Evolutionary conservation across 495 filamentous ascomycete genomes (phyloP).

Genomic region (Hypomontagnella submonticulosa): DNA sequence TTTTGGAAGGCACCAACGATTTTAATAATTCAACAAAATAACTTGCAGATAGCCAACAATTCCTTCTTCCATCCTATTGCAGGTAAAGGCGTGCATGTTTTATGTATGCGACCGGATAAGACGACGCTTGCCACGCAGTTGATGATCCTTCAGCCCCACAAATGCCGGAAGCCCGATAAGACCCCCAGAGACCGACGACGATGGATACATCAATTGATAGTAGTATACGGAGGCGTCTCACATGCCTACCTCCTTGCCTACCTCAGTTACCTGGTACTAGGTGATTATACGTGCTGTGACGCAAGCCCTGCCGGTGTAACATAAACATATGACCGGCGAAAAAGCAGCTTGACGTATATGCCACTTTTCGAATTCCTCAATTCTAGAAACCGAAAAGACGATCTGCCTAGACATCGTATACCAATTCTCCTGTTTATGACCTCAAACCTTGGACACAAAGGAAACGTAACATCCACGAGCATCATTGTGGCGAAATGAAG

Average conservation of each 20-base stretch:
- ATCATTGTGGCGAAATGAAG: slow-evolving; percentile 16
- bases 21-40: slow-evolving; percentile 39
- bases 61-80: slow-evolving; percentile 13
- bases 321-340: neutral
- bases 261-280: no score
- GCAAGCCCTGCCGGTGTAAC: slow-evolving; percentile 1
- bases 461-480: slow-evolving; percentile 13
- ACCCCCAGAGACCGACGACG: slow-evolving; percentile 30
- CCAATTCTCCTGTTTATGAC: slow-evolving; percentile 6
- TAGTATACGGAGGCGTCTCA: slow-evolving; percentile 26
- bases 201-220: no score
- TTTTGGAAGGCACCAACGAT: slow-evolving; percentile 5
- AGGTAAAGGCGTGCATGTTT: slow-evolving; percentile 19
- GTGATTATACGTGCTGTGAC: slow-evolving; percentile 15
- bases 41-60: slow-evolving; percentile 25
- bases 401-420: slow-evolving; percentile 6
- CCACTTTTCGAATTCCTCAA: neutral
- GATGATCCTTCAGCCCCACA: slow-evolving; percentile 36
- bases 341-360: slow-evolving; percentile 19
- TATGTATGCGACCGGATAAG: slow-evolving; percentile 25
- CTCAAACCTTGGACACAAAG: neutral
- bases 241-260: neutral
- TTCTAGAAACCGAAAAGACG: slow-evolving; percentile 13
- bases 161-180: slow-evolving; percentile 35
- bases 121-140: slow-evolving; percentile 17